These are phyloP conservation scores for Penicillium paneum DNA, from an alignment of 2,329 filamentous ascomycete species.

Conservation along the genomic window DNA sequence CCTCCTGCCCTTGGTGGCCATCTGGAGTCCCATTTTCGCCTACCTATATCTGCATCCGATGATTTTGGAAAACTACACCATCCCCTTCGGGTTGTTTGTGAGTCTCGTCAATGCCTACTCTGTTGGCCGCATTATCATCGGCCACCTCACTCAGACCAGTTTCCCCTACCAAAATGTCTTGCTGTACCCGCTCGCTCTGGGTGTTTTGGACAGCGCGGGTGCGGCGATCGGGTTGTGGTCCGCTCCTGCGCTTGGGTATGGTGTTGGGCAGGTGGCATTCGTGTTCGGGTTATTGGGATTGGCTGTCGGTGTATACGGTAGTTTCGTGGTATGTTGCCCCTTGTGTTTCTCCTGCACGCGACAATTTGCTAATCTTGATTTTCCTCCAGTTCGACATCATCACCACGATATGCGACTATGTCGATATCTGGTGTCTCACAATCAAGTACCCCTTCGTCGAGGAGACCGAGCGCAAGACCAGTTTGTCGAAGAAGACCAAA, in stretches of 20 bases:
- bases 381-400: conserved; percentile 72
- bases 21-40: conserved; percentile 71
- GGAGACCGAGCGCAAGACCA: conserved; percentile 25
- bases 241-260: conserved; percentile 64
- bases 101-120: conserved; percentile 92
- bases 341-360: not conserved
- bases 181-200: conserved; percentile 70
- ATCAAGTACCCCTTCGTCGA: conserved; percentile 76
- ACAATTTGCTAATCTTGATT: not conserved
- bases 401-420: conserved; percentile 93
- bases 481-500: conserved; percentile 29
- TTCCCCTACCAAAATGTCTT: conserved; percentile 93
- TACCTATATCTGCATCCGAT: conserved; percentile 83
- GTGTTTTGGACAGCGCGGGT: conserved; percentile 75
- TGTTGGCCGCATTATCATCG: conserved; percentile 92
- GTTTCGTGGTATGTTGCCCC: conserved; percentile 67
- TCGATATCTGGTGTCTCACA: conserved; percentile 97
- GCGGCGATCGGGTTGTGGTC: conserved; percentile 68
- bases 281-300: conserved; percentile 84
- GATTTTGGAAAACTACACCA: conserved; percentile 76
- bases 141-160: conserved; percentile 79
- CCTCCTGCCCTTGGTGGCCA: conserved; percentile 72
- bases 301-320: conserved; percentile 88
- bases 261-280: conserved; percentile 85
- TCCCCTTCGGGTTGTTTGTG: conserved; percentile 86